Percentiles rank a stretch among this genome's conserved stretches.
Evolutionary conservation across 2,329 filamentous ascomycete genomes (phyloP).

Genomic region (Botryosphaeria dothidea): DNA sequence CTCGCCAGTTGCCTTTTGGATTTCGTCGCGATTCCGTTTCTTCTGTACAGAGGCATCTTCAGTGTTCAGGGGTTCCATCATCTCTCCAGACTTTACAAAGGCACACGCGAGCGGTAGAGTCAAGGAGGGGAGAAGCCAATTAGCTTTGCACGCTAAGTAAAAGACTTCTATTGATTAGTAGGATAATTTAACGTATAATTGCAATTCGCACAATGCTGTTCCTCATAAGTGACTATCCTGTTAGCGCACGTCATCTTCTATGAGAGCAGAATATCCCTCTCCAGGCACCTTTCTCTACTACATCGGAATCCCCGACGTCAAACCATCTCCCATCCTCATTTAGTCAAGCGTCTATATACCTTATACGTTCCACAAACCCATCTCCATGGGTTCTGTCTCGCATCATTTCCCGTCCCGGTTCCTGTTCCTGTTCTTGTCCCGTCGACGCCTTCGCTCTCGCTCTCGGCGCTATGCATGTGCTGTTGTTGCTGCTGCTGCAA

Average conservation of each 20-base stretch:
- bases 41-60: slow-evolving; percentile 1
- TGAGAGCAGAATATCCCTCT: too few relatives aligned
- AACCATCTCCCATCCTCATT: neutral
- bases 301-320: neutral
- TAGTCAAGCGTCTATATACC: neutral
- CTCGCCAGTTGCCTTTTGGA: neutral
- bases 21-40: neutral
- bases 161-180: neutral
- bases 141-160: neutral
- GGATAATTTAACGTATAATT: slow-evolving; percentile 15
- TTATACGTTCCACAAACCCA: neutral
- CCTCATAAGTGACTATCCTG: neutral
- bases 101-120: neutral
- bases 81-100: neutral
- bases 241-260: neutral
- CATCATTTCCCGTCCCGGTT: neutral
- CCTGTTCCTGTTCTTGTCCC: too few relatives aligned
- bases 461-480: neutral
- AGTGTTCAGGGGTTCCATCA: neutral
- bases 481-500: neutral
- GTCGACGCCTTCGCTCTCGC: neutral
- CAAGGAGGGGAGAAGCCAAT: neutral
- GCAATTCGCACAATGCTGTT: neutral
- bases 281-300: too few relatives aligned
- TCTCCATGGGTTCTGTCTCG: neutral